phyloP scores from a whole-genome alignment of 1,139 yeast genomes.

The Yamadazyma oceani region DNA sequence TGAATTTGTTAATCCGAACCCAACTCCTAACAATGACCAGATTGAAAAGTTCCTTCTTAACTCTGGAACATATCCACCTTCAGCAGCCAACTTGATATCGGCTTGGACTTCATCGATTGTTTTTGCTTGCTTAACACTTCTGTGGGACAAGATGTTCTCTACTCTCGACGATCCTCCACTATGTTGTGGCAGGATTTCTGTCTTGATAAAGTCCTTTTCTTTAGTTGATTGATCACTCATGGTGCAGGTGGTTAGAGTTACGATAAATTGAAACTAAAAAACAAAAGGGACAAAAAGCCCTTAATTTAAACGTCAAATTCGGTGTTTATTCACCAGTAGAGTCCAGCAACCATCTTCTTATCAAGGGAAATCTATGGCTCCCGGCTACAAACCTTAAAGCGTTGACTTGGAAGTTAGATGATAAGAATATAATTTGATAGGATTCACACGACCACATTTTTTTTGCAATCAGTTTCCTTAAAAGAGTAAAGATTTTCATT shows the following conservation, averaged over 20 bases:
- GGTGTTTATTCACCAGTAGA: no score
- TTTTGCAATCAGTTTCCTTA: conserved; percentile 2
- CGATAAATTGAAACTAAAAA: no score
- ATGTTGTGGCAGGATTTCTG: conserved; percentile 1
- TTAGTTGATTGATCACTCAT: no score
- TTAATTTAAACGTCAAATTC: no score
- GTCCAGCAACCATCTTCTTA: no score
- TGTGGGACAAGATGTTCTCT: conserved; percentile 4
- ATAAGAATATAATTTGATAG: no score
- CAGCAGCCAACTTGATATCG: conserved; percentile 31
- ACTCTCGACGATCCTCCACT: background rate
- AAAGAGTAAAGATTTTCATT: conserved; percentile 1
- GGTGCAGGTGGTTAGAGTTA: no score
- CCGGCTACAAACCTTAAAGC: no score
- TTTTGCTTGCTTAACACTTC: conserved; percentile 5
- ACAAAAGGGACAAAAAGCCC: no score
- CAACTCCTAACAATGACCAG: conserved; percentile 59
- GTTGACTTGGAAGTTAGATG: no score
- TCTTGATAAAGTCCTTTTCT: background rate
- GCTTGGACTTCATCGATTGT: conserved; percentile 31
- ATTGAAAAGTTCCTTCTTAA: conserved; percentile 50
- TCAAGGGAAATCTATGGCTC: no score
- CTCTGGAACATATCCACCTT: conserved; percentile 39
- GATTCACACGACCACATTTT: background rate
- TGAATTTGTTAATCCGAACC: conserved; percentile 61